phyloP scores from a whole-genome alignment of 1,284 basidiomycete species.

The Sporisorium graminicola region DNA sequence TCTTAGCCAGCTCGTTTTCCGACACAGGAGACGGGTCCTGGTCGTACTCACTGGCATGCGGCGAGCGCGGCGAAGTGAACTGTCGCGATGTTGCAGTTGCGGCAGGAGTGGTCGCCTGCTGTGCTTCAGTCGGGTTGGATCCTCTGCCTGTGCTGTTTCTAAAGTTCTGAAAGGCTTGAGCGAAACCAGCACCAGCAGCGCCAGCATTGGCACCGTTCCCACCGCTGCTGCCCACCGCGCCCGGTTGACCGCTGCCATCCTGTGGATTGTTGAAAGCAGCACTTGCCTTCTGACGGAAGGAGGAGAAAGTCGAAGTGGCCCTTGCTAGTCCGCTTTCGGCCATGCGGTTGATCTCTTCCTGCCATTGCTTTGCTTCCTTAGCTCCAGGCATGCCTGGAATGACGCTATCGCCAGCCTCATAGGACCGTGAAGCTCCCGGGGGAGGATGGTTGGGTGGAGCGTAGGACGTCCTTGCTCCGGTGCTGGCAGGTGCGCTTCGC shows the following conservation, averaged over 20 bases:
- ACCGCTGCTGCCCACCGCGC: neutral
- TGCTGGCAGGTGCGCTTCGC: slow-evolving; percentile 8
- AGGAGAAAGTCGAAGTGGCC: slow-evolving; percentile 59
- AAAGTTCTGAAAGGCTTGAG: slow-evolving; percentile 38
- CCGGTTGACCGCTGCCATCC: slow-evolving; percentile 17
- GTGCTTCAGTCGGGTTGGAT: slow-evolving; percentile 6
- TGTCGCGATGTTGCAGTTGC: slow-evolving; percentile 1
- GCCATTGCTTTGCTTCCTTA: slow-evolving; percentile 61
- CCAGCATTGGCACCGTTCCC: neutral
- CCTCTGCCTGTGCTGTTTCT: slow-evolving; percentile 16
- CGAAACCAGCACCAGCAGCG: slow-evolving; percentile 25
- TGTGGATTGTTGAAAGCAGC: slow-evolving; percentile 43
- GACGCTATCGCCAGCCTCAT: slow-evolving; percentile 36
- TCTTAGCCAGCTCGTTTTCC: slow-evolving; percentile 63
- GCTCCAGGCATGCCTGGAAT: slow-evolving; percentile 56
- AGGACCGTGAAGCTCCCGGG: slow-evolving; percentile 11
- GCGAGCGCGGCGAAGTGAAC: slow-evolving; percentile 39
- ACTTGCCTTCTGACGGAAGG: slow-evolving; percentile 52
- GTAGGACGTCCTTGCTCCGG: slow-evolving; percentile 20
- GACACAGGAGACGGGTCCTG: slow-evolving; percentile 56
- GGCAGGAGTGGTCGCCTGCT: slow-evolving; percentile 1
- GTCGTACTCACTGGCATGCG: slow-evolving; percentile 51
- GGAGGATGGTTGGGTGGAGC: slow-evolving; percentile 16
- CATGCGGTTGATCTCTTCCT: slow-evolving; percentile 61
- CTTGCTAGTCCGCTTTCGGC: slow-evolving; percentile 55